phyloP scores from a whole-genome alignment of 1,284 basidiomycete species.

The Retiboletus flavoniger region DNA sequence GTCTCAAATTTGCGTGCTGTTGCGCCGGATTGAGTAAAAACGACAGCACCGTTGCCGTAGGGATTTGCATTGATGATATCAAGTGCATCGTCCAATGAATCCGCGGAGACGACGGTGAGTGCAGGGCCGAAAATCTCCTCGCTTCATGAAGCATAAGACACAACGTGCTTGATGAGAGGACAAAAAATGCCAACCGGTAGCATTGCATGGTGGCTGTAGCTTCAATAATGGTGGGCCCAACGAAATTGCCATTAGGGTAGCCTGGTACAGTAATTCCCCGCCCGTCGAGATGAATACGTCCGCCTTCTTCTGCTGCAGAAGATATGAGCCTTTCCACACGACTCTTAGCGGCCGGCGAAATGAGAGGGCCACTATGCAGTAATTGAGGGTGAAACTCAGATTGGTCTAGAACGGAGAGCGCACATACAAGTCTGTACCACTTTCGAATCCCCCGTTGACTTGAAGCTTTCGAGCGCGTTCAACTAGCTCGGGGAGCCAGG shows the following conservation, averaged over 20 bases:
- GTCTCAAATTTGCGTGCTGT: constrained; percentile 93
- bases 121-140: constrained; percentile 97
- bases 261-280: constrained; percentile 65
- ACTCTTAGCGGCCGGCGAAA: constrained; percentile 83
- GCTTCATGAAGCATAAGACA: constrained; percentile 40
- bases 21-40: constrained; percentile 97
- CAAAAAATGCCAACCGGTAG: constrained; percentile 64
- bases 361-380: constrained; percentile 79
- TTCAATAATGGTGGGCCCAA: constrained; percentile 91
- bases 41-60: constrained; percentile 94
- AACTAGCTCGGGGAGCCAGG: constrained; percentile 86
- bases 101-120: constrained; percentile 75
- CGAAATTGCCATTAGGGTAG: constrained; percentile 92
- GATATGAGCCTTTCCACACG: constrained; percentile 78
- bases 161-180: neutral
- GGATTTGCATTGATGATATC: constrained; percentile 86
- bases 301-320: constrained; percentile 84
- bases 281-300: constrained; percentile 87
- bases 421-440: constrained; percentile 81
- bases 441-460: constrained; percentile 90
- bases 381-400: constrained; percentile 2
- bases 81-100: constrained; percentile 90
- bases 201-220: constrained; percentile 81
- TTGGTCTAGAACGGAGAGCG: neutral
- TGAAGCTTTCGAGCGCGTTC: constrained; percentile 82